A percentile compares a stretch with the other conserved stretches of the same genome.
phyloP scores from a whole-genome alignment of 2,329 filamentous ascomycete genomes.

The Teratosphaeria destructans region DNA sequence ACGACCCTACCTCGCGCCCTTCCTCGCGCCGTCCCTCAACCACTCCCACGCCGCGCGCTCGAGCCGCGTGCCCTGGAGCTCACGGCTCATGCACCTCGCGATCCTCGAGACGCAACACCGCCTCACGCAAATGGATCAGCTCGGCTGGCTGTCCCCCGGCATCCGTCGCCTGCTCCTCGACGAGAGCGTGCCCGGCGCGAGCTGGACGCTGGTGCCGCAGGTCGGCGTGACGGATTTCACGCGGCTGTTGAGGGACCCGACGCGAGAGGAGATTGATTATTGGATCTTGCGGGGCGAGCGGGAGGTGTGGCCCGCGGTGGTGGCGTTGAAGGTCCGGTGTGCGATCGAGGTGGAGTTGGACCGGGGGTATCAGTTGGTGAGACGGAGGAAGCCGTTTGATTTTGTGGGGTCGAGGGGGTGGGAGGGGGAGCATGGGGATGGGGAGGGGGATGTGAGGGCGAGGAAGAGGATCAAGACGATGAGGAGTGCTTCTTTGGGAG shows the following conservation, averaged over 20 bases:
- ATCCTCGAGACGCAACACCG: conserved; percentile 71
- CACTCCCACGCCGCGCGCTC: conserved; percentile 13
- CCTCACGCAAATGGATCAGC: conserved; percentile 66
- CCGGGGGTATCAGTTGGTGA: conserved; percentile 68
- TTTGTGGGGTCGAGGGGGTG: not conserved
- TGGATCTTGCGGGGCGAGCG: conserved; percentile 80
- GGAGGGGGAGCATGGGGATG: not conserved
- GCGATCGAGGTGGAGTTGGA: conserved; percentile 83
- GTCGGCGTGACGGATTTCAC: conserved; percentile 63
- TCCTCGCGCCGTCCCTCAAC: conserved; percentile 34
- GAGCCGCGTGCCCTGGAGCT: conserved; percentile 26
- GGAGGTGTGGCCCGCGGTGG: conserved; percentile 83
- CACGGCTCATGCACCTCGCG: conserved; percentile 49
- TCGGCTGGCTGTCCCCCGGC: conserved; percentile 55
- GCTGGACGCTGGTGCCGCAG: conserved; percentile 72
- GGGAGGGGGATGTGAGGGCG: not conserved
- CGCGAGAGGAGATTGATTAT: conserved; percentile 61
- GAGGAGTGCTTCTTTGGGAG: not conserved
- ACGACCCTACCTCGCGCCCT: conserved; percentile 77
- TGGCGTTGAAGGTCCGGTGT: conserved; percentile 70
- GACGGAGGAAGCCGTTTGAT: conserved; percentile 24
- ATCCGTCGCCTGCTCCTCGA: conserved; percentile 20
- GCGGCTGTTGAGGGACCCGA: conserved; percentile 73
- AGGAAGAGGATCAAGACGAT: not conserved
- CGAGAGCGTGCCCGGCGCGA: conserved; percentile 67